A percentile compares a stretch with the other conserved stretches of the same genome.
Evolutionary conservation across 495 filamentous ascomycete species (phyloP).

Genomic region (Daldinia concentrica): DNA sequence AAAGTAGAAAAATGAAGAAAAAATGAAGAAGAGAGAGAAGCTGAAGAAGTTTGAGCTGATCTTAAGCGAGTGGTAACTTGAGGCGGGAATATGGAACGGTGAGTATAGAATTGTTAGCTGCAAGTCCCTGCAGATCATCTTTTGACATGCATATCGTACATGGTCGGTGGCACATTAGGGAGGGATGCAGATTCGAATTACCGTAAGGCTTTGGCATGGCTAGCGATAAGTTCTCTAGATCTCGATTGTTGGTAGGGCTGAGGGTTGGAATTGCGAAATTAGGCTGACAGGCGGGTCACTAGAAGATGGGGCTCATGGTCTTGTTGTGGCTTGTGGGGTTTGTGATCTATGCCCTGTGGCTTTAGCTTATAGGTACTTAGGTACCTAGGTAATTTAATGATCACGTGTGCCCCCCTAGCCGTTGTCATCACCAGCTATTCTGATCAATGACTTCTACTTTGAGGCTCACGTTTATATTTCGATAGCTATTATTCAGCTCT

Average conservation of each 20-base stretch:
- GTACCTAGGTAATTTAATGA: background rate
- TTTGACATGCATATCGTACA: conserved; percentile 35
- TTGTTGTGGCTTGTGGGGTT: background rate
- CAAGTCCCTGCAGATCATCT: conserved; percentile 38
- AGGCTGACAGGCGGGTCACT: background rate
- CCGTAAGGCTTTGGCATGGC: conserved; percentile 11
- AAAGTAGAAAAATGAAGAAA: background rate
- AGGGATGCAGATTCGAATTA: conserved; percentile 10
- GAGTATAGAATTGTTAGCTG: conserved; percentile 22
- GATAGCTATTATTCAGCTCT: background rate
- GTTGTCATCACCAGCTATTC: background rate
- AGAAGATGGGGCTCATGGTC: background rate
- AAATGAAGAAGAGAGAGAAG: background rate
- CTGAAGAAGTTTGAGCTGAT: background rate
- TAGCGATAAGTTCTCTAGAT: conserved; percentile 28
- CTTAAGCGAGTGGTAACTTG: background rate
- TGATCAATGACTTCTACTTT: background rate
- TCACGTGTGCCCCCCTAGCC: conserved; percentile 14
- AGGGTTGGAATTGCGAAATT: conserved; percentile 8
- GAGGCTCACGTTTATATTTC: background rate
- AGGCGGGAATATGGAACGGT: background rate
- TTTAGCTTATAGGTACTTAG: background rate
- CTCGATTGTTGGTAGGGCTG: conserved; percentile 38
- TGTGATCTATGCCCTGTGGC: conserved; percentile 4
- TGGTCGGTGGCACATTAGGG: conserved; percentile 7